Evolutionary conservation across 768 basidiomycete species (phyloP).

Genomic region (Pulveroboletus sp.): DNA sequence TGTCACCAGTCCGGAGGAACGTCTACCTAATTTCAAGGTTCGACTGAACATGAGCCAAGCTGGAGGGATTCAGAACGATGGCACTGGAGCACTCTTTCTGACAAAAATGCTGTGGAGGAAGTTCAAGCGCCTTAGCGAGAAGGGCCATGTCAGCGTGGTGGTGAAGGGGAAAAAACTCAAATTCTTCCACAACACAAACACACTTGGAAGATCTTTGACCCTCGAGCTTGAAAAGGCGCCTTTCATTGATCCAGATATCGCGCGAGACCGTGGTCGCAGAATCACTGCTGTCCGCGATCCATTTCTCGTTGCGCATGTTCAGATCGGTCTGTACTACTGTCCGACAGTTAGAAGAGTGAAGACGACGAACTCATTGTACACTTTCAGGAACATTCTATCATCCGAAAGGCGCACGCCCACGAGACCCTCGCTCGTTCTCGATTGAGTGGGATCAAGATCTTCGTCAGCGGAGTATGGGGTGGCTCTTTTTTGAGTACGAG

Average conservation of each 20-base stretch:
- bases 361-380: neutral
- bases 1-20: conserved; percentile 19
- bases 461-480: conserved; percentile 42
- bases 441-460: conserved; percentile 66
- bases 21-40: conserved; percentile 59
- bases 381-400: conserved; percentile 28
- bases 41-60: conserved; percentile 45
- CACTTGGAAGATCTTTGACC: conserved; percentile 13
- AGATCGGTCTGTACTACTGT: conserved; percentile 55
- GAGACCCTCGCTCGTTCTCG: conserved; percentile 54
- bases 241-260: conserved; percentile 53
- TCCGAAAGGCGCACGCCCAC: conserved; percentile 20
- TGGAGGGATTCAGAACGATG: conserved; percentile 58
- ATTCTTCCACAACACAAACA: conserved; percentile 15
- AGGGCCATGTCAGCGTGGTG: conserved; percentile 37
- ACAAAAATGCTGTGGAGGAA: conserved; percentile 35
- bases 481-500: conserved; percentile 64
- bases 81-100: conserved; percentile 39
- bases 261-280: conserved; percentile 46
- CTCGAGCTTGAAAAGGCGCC: conserved; percentile 51
- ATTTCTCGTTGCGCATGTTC: conserved; percentile 58
- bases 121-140: conserved; percentile 44
- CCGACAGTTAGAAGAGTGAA: neutral
- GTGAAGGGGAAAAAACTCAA: conserved; percentile 41
- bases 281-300: conserved; percentile 42